A percentile compares a stretch with the other conserved stretches of the same genome.
Evolutionary conservation across 2,329 filamentous ascomycete genomes (phyloP).

Genomic region (Hirsutella minnesotensis): DNA sequence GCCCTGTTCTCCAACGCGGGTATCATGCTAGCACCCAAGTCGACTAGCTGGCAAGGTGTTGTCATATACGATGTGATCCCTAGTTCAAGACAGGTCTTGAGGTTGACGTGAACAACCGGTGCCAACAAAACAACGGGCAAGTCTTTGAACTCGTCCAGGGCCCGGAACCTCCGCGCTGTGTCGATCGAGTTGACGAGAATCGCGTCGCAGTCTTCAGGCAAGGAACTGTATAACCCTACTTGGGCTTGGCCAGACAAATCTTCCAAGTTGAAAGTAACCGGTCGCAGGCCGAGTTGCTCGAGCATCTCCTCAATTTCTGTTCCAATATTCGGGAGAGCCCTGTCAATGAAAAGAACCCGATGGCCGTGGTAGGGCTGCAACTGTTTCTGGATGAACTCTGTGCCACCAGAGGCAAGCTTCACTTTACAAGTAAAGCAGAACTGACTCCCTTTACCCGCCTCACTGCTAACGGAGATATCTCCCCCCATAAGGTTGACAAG

Average conservation of each 20-base stretch:
- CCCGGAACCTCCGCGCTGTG: slow-evolving; percentile 73
- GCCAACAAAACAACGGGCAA: slow-evolving; percentile 89
- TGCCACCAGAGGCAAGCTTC: slow-evolving; percentile 68
- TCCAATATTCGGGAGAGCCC: slow-evolving; percentile 67
- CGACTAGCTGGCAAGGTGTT: slow-evolving; percentile 85
- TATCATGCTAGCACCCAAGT: slow-evolving; percentile 91
- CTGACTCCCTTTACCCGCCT: slow-evolving; percentile 80
- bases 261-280: slow-evolving; percentile 73
- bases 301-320: slow-evolving; percentile 71
- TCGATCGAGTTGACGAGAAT: slow-evolving; percentile 92
- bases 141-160: slow-evolving; percentile 93
- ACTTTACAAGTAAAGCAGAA: slow-evolving; percentile 97
- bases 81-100: slow-evolving; percentile 87
- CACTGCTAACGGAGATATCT: slow-evolving; percentile 89
- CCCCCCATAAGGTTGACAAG: slow-evolving; percentile 94
- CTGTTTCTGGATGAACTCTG: slow-evolving; percentile 68
- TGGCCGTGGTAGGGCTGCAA: slow-evolving; percentile 86
- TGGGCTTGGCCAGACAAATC: slow-evolving; percentile 47
- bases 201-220: slow-evolving; percentile 84
- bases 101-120: slow-evolving; percentile 76
- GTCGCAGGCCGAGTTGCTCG: slow-evolving; percentile 64
- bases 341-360: slow-evolving; percentile 89
- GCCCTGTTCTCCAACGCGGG: slow-evolving; percentile 89
- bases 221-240: slow-evolving; percentile 40
- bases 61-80: slow-evolving; percentile 99